Evolutionary conservation across 305 asterid genomes (phyloP), one percentile per base, ranked within the genome.

Genomic region (Solanum hybrid): DNA sequence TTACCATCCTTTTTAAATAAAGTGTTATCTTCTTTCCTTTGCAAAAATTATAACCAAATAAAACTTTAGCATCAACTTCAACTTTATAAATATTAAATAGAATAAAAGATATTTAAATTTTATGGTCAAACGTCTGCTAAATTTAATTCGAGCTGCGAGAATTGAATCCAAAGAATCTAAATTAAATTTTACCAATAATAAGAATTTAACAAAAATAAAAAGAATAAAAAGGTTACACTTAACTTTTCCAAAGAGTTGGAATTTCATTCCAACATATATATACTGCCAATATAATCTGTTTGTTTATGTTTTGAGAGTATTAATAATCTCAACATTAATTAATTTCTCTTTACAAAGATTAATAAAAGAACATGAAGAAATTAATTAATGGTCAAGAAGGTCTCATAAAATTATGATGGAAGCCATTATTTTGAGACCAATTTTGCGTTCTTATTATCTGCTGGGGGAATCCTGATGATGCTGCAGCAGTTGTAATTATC

Each of bases 401-500:
- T 91, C 96, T 93, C 90, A 87, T 92, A 80, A 91, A 90, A 86
- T 94, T 92, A 79, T 93, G 93, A 87, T 93, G 95, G 92, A 93
- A 92, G 91, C 96, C 98, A 92, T 90, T 95, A 91, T 85, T 95
- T 88, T 93, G 96, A 38, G 93, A 90, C 98, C 97, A 97, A 79
- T 93, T 93, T 90, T 95, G 97, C 4, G 76, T 95, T 90, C 92
- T 89, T 84, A 92, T 81, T 32, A 89, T 92, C 93, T 90, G 95
- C 90, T 91, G 96, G 97, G 95, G 95, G 99, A 97, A 97, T 97
- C 99, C 98, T 97, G 99, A 97, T 85, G 88, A 85, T 85, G 76
- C 88, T 96, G 99, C 99, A 95, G 96, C 99, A 94, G 96, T 96
- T 89, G 89, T 91, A 88, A 93, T 93, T 93, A 92, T 93, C 51